Conservation (phyloP, 148 eudicot genomes). For the Rheum nobile region DNA sequence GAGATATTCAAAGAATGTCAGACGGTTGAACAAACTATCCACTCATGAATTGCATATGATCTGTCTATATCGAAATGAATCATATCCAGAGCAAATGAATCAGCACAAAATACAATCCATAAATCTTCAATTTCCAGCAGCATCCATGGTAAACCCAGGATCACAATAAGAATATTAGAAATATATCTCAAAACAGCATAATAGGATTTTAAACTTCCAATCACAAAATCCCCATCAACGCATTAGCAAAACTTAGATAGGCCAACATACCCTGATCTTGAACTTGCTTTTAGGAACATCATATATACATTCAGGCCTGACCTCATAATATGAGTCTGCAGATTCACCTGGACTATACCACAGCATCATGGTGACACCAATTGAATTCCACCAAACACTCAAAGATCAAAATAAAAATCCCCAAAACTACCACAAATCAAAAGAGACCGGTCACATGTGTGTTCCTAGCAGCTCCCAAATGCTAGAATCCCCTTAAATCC, state of each 20-base stretch:
- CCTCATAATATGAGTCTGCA: constrained; percentile 76
- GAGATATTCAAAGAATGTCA: neutral
- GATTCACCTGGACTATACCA: constrained; percentile 75
- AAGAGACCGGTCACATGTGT: constrained; percentile 8
- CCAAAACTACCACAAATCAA: constrained; percentile 12
- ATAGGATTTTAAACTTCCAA: neutral
- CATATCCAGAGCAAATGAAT: neutral
- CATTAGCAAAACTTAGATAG: constrained; percentile 6
- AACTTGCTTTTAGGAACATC: constrained; percentile 91
- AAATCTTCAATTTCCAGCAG: neutral
- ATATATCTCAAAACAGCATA: neutral
- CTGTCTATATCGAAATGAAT: neutral
- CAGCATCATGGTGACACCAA: constrained; percentile 24
- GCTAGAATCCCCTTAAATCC: constrained; percentile 16
- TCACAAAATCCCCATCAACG: too few species aligned
- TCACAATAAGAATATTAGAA: neutral
- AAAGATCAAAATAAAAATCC: neutral
- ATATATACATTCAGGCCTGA: constrained; percentile 70
- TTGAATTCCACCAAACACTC: neutral
- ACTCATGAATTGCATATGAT: neutral
- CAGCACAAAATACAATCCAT: neutral
- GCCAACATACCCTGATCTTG: constrained; percentile 73
- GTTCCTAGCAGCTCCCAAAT: constrained; percentile 14
- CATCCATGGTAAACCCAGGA: neutral
- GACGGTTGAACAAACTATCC: neutral